Evolutionary conservation across 176 grass and related monocot genomes (phyloP).

Genomic region (Sorghum bicolor): DNA sequence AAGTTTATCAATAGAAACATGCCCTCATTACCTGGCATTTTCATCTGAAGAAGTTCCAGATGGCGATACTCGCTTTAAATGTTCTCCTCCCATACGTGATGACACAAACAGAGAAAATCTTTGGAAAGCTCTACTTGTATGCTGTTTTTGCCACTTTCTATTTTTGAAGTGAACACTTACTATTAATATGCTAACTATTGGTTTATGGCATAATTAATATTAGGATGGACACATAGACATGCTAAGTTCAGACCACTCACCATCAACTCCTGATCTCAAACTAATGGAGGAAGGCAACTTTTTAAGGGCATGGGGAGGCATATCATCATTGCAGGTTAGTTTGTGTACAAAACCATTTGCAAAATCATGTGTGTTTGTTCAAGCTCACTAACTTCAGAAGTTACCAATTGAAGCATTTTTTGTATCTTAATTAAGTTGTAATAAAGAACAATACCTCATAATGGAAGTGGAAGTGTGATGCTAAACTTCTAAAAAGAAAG

Average conservation of each 20-base stretch:
- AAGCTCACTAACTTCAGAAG: background rate
- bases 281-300: constrained; percentile 91
- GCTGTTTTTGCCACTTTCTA: background rate
- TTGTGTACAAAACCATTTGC: background rate
- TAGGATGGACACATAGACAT: constrained; percentile 95
- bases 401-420: background rate
- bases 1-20: constrained; percentile 87
- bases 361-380: background rate
- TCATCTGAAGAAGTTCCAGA: constrained; percentile 81
- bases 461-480: background rate
- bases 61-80: constrained; percentile 95
- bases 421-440: background rate
- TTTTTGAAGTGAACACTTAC: background rate
- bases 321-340: constrained; percentile 90
- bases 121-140: constrained; percentile 90
- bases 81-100: constrained; percentile 84
- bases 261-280: constrained; percentile 81
- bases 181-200: background rate
- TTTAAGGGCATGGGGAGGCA: constrained; percentile 95
- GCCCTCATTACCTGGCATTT: constrained; percentile 97
- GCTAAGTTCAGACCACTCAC: constrained; percentile 99
- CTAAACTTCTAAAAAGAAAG: background rate
- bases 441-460: background rate
- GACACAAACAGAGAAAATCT: constrained; percentile 71
- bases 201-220: background rate